phyloP scores from a whole-genome alignment of 345 rosid species.

The Acer yangbiense region DNA sequence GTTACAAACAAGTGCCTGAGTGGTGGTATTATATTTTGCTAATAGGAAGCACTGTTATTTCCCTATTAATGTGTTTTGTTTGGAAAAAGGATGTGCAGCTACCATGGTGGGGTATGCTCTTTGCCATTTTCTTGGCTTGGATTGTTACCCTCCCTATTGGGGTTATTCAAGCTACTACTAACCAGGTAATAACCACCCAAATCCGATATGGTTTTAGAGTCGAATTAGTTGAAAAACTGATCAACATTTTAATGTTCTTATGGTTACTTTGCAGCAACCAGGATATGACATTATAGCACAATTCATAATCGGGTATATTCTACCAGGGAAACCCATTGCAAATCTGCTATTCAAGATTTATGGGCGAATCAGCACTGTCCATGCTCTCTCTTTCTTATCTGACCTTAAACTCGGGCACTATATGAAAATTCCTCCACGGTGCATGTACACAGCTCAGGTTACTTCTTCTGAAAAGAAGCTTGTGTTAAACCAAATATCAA shows the following conservation, averaged over 20 bases:
- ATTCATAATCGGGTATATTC: slow-evolving; percentile 88
- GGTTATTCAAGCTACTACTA: slow-evolving; percentile 98
- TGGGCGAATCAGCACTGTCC: slow-evolving; percentile 91
- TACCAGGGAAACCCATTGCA: slow-evolving; percentile 95
- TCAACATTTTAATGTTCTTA: slow-evolving; percentile 1
- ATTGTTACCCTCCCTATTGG: slow-evolving; percentile 96
- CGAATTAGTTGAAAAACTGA: not conserved
- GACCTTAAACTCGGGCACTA: slow-evolving; percentile 99
- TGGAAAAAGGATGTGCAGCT: slow-evolving; percentile 83
- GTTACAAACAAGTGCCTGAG: slow-evolving; percentile 87
- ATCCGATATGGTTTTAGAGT: not conserved
- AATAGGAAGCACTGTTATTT: slow-evolving; percentile 54
- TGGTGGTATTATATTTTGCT: slow-evolving; percentile 87
- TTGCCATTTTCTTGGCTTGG: slow-evolving; percentile 87
- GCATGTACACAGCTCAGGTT: slow-evolving; percentile 98
- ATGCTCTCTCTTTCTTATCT: slow-evolving; percentile 93
- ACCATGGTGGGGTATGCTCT: slow-evolving; percentile 96
- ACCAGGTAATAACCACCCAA: slow-evolving; percentile 59
- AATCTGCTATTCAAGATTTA: slow-evolving; percentile 95
- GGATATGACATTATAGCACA: slow-evolving; percentile 98
- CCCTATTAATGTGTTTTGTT: slow-evolving; percentile 76
- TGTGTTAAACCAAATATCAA: not conserved
- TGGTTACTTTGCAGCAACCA: slow-evolving; percentile 76
- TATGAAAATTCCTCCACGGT: slow-evolving; percentile 98
- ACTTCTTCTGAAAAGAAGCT: slow-evolving; percentile 3